Conservation (phyloP, 1,284 basidiomycete species). For the Cutaneotrichosporon cyanovorans region DNA sequence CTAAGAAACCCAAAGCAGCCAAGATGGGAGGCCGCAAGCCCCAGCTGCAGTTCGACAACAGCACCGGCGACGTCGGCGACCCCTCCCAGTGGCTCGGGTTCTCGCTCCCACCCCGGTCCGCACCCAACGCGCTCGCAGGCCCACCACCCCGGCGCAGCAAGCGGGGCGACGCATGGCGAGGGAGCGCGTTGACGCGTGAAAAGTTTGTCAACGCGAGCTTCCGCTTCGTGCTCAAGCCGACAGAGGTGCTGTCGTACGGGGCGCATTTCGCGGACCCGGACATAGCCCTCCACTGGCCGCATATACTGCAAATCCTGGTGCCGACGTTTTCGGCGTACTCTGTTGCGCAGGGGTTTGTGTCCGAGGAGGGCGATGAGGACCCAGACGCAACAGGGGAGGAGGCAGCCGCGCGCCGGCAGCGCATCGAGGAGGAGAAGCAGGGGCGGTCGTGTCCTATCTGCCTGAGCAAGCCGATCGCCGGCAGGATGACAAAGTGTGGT, state of each 20-base stretch:
- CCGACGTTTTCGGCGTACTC: slow-evolving; percentile 55
- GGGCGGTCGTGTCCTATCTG: slow-evolving; percentile 85
- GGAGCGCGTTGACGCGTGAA: slow-evolving; percentile 69
- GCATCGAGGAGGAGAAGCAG: slow-evolving; percentile 39
- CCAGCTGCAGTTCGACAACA: slow-evolving; percentile 21
- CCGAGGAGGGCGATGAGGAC: slow-evolving; percentile 27
- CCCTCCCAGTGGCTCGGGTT: slow-evolving; percentile 59
- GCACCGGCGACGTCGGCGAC: slow-evolving; percentile 16
- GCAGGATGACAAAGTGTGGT: slow-evolving; percentile 94
- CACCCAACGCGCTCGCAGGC: slow-evolving; percentile 45
- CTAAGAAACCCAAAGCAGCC: slow-evolving; percentile 3
- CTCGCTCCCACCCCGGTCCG: slow-evolving; percentile 62
- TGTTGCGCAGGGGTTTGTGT: slow-evolving; percentile 42
- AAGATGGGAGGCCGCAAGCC: slow-evolving; percentile 20
- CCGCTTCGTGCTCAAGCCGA: slow-evolving; percentile 86
- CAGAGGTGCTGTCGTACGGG: slow-evolving; percentile 67
- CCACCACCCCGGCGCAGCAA: slow-evolving; percentile 60
- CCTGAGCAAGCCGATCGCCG: slow-evolving; percentile 71
- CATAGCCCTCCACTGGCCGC: slow-evolving; percentile 92
- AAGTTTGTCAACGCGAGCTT: slow-evolving; percentile 90
- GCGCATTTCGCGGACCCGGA: slow-evolving; percentile 93
- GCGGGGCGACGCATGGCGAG: slow-evolving; percentile 52
- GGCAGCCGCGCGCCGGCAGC: slow-evolving; percentile 21
- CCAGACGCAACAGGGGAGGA: slow-evolving; percentile 33
- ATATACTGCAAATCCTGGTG: slow-evolving; percentile 90